phyloP scores from a whole-genome alignment of 805 yeast genomes.

The Kazachstania taianensis region DNA sequence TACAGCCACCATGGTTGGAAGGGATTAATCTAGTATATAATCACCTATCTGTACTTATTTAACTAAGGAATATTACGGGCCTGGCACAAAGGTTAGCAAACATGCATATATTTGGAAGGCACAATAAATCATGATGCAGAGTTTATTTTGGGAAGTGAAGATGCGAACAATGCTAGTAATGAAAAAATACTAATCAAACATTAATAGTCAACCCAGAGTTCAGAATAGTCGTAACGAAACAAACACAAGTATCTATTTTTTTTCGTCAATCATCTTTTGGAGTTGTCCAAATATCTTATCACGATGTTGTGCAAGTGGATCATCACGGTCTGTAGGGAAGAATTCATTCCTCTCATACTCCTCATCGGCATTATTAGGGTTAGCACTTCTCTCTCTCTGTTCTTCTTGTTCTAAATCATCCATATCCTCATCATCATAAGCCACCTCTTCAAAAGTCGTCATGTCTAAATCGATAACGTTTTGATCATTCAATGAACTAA shows the following conservation, averaged over 20 bases:
- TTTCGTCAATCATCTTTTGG: conserved; percentile 41
- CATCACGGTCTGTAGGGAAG: conserved; percentile 46
- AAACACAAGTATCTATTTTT: background rate
- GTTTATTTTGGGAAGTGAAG: no score
- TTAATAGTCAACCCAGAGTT: no score
- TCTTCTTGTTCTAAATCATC: conserved; percentile 32
- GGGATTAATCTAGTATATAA: background rate
- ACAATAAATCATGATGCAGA: no score
- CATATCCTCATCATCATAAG: conserved; percentile 53
- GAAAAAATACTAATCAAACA: no score
- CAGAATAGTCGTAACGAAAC: no score
- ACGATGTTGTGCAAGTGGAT: conserved; percentile 52
- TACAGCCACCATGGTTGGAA: conserved; percentile 35
- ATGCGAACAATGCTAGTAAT: no score
- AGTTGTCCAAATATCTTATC: conserved; percentile 51
- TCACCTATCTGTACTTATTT: no score
- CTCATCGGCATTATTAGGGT: conserved; percentile 32
- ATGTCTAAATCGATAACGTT: conserved; percentile 29
- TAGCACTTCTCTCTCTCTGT: conserved; percentile 24
- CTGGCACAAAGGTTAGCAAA: no score
- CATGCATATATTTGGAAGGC: no score
- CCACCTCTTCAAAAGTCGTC: conserved; percentile 8
- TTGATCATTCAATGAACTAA: conserved; percentile 15
- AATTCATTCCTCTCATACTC: conserved; percentile 42
- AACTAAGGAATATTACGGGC: no score